Evolutionary conservation across 768 basidiomycete species (phyloP).

Genomic region (Leccinum subgranulosum): DNA sequence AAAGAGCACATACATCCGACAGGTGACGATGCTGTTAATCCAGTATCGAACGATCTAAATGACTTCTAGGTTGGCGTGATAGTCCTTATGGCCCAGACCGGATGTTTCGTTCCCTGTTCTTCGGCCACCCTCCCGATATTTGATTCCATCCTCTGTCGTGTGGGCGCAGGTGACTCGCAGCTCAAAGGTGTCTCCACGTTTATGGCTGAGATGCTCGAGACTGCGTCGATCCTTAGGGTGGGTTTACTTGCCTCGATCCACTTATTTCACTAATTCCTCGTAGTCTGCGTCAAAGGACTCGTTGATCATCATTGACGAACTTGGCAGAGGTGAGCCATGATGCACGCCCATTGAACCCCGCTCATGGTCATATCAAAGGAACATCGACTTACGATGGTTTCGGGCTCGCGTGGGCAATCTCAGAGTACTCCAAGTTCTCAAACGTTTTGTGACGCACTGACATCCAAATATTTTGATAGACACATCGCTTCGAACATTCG

Average conservation of each 20-base stretch:
- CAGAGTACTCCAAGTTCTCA: constrained; percentile 62
- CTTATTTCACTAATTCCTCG: not conserved
- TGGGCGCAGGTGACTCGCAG: constrained; percentile 97
- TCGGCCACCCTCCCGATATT: constrained; percentile 88
- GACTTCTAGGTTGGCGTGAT: constrained; percentile 80
- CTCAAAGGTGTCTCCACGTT: constrained; percentile 98
- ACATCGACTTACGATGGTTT: constrained; percentile 98
- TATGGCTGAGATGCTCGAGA: constrained; percentile 99
- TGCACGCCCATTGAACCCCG: not conserved
- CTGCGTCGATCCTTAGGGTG: constrained; percentile 89
- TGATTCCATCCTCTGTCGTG: constrained; percentile 92
- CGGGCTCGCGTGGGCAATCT: constrained; percentile 97
- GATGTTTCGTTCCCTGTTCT: constrained; percentile 92
- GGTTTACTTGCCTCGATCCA: constrained; percentile 17
- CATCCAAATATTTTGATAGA: constrained; percentile 40
- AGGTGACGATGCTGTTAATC: constrained; percentile 41
- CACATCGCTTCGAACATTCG: constrained; percentile 91
- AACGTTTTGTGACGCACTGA: not conserved
- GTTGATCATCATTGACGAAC: constrained; percentile 95
- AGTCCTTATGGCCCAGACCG: constrained; percentile 92
- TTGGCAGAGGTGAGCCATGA: constrained; percentile 68
- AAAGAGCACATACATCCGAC: constrained; percentile 95
- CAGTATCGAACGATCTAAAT: not conserved
- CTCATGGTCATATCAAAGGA: constrained; percentile 41
- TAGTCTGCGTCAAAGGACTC: constrained; percentile 92